phyloP scores from a whole-genome alignment of 108 stramenopile species.

The Seminavis robusta region DNA sequence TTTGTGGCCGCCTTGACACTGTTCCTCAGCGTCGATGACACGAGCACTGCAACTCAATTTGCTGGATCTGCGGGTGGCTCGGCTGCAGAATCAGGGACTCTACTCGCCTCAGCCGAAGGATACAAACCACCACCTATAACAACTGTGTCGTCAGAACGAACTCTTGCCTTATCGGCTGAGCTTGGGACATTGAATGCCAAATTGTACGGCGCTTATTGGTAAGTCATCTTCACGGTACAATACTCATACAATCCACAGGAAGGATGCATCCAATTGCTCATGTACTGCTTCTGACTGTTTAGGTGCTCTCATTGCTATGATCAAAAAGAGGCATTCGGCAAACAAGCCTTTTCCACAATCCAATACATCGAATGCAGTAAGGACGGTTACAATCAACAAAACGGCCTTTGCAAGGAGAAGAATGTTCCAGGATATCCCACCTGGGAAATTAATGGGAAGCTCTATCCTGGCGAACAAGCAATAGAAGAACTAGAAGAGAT shows the following conservation, averaged over 20 bases:
- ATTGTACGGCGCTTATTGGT: constrained; percentile 97
- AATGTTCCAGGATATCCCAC: constrained; percentile 94
- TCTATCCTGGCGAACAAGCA: constrained; percentile 89
- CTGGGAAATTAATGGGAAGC: constrained; percentile 92
- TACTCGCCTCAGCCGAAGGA: constrained; percentile 16
- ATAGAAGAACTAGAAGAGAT: constrained; percentile 91
- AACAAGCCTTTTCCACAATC: constrained; percentile 72
- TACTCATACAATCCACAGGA: too few species aligned
- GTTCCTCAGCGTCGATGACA: constrained; percentile 7
- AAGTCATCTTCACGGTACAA: too few species aligned
- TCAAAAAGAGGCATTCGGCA: constrained; percentile 83
- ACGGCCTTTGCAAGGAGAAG: constrained; percentile 61
- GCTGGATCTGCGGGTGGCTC: neutral
- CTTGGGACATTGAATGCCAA: constrained; percentile 63
- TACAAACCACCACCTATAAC: constrained; percentile 74
- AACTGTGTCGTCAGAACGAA: constrained; percentile 53
- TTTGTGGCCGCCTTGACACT: constrained; percentile 17
- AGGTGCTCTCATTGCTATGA: constrained; percentile 93
- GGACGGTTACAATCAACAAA: constrained; percentile 69
- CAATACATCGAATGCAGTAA: constrained; percentile 87
- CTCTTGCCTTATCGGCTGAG: constrained; percentile 56
- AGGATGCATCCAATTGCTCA: too few species aligned
- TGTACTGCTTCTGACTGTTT: too few species aligned
- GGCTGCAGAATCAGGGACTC: constrained; percentile 13
- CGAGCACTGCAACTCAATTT: constrained; percentile 2